These are phyloP conservation scores for Boletus reticulatus DNA, from an alignment of 768 basidiomycete genomes.

Conservation along the genomic window DNA sequence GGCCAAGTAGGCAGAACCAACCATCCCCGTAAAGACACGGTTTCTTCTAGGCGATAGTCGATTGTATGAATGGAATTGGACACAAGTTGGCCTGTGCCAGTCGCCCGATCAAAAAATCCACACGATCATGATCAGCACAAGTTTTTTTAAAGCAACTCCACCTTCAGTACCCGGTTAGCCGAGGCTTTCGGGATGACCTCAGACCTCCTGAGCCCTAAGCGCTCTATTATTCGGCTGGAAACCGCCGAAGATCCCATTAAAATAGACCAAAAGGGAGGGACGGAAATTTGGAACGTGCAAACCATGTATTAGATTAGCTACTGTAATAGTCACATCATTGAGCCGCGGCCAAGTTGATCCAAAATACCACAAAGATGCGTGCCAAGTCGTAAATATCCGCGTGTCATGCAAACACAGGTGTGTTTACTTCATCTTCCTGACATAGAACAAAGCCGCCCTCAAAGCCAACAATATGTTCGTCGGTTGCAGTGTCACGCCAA, in stretches of 20 bases:
- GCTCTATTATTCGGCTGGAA: slow-evolving; percentile 8
- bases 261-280: neutral
- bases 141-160: neutral
- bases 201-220: slow-evolving; percentile 4
- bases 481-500: slow-evolving; percentile 51
- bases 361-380: slow-evolving; percentile 11
- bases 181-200: slow-evolving; percentile 16
- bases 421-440: slow-evolving; percentile 29
- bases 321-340: slow-evolving; percentile 13
- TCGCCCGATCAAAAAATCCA: neutral
- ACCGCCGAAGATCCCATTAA: neutral
- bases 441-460: slow-evolving; percentile 49
- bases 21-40: neutral
- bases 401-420: slow-evolving; percentile 16
- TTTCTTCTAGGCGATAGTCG: slow-evolving; percentile 5
- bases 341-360: slow-evolving; percentile 11
- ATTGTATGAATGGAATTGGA: neutral
- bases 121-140: slow-evolving; percentile 15
- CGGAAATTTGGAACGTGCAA: neutral
- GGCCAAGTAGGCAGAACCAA: neutral
- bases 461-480: slow-evolving; percentile 39
- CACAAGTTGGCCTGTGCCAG: neutral
- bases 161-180: neutral
- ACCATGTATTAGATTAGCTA: slow-evolving; percentile 7
- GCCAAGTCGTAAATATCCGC: slow-evolving; percentile 14